Evolutionary conservation across 2,329 filamentous ascomycete species (phyloP), one percentile per base, ranked within the genome.

Genomic region (Aspergillus neotritici): DNA sequence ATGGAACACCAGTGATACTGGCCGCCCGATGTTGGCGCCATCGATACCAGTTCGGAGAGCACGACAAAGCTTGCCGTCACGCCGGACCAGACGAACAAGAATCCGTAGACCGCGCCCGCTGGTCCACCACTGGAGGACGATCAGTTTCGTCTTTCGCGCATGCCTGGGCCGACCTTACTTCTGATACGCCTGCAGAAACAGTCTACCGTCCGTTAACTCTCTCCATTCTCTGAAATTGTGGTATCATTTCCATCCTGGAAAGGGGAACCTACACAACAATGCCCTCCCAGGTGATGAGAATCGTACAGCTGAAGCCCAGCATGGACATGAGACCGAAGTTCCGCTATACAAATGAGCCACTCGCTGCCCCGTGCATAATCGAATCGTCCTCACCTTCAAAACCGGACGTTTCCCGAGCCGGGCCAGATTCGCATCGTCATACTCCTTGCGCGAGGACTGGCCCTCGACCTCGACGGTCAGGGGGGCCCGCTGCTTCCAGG

Each of bases 391-490:
- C 30, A 58, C 70, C 47, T 69, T 67, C 47, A 77, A 63, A 36
- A 76, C 70, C 43, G 75, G 73, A 14, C 64, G 61, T 58, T 75
- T 76, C 31, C 74, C 74, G 66, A 77, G 64, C 13, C 73, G 68
- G 28, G 62, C 62, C 68, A 76, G 72, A 44, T 77, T 68, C 21
- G 55, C 56, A 21, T 67, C 62, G 53, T 74, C 71, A 21, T 55
- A 44, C 14, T 54, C 50, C 16, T 52, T 57, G 14, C 40, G 53
- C 9, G 53, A 45, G 8, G 41, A 32, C n/a, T 28, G 33, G 4
- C 37, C 45, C 11, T 43, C 40, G 11, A 57, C 32, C 41, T 53
- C 52, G 12, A 39, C 36, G 4, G 36, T 53, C 16, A 33, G 36
- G 13, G 47, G 40, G 7, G 37, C 35, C 35, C 43, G 37, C 13